These are phyloP conservation scores for Phytophthora citrophthora DNA, from an alignment of 352 stramenopile species.

Conservation along the genomic window DNA sequence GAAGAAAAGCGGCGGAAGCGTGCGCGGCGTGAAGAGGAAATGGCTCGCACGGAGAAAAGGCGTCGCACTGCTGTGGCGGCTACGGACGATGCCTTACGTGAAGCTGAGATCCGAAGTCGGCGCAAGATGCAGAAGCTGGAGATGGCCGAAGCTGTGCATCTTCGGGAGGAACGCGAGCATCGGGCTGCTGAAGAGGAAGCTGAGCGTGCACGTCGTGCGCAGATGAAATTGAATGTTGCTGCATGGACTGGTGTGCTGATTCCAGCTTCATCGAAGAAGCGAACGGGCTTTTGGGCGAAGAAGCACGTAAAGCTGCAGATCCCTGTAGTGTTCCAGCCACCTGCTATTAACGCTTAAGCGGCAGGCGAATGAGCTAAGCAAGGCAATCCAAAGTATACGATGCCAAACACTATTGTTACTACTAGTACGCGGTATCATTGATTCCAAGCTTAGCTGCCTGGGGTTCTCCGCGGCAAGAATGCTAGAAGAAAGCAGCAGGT, in stretches of 20 bases:
- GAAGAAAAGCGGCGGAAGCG: constrained; percentile 87
- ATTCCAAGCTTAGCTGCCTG: neutral
- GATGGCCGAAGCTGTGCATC: constrained; percentile 62
- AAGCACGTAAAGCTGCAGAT: constrained; percentile 69
- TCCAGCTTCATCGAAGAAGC: constrained; percentile 24
- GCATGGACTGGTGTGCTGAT: constrained; percentile 63
- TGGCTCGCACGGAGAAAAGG: constrained; percentile 78
- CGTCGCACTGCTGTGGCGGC: constrained; percentile 77
- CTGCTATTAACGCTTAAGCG: constrained; percentile 44
- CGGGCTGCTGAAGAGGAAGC: constrained; percentile 58
- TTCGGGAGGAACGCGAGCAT: constrained; percentile 69
- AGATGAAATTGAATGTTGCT: constrained; percentile 72
- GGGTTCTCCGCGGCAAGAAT: too few relatives aligned
- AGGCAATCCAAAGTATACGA: neutral
- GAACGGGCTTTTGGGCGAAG: constrained; percentile 58
- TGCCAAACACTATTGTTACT: constrained; percentile 1
- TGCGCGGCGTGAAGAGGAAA: constrained; percentile 73
- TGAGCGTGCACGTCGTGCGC: constrained; percentile 42
- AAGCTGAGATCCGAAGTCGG: constrained; percentile 78
- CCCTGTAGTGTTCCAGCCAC: constrained; percentile 47
- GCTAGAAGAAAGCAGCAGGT: too few relatives aligned
- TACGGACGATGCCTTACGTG: constrained; percentile 80
- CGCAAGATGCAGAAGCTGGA: constrained; percentile 73
- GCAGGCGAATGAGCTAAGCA: too few relatives aligned
- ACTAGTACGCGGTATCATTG: neutral